These are phyloP conservation scores for Pseudonitzschia multiseries DNA, from an alignment of 108 stramenopile species.

Conservation along the genomic window DNA sequence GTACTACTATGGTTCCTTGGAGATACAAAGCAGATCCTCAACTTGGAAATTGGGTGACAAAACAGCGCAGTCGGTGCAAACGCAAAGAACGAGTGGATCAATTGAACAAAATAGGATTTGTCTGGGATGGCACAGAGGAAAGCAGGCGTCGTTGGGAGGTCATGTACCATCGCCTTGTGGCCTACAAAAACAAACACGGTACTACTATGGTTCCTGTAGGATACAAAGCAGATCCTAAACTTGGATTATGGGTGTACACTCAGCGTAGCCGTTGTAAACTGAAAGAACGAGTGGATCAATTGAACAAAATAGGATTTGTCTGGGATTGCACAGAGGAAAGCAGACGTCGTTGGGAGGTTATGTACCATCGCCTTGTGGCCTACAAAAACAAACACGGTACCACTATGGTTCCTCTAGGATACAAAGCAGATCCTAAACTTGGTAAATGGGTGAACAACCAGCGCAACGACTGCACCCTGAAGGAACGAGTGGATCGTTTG, in stretches of 20 bases:
- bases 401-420: neutral
- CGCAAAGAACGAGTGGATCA: too few species aligned
- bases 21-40: too few species aligned
- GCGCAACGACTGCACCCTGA: neutral
- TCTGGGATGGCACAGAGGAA: too few species aligned
- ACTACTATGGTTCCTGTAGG: neutral
- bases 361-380: neutral
- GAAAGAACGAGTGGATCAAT: conserved; percentile 1
- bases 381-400: conserved; percentile 1
- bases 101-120: too few species aligned
- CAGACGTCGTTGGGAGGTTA: neutral
- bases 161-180: neutral
- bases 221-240: conserved; percentile 3
- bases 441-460: neutral
- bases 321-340: too few species aligned
- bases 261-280: neutral
- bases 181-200: neutral
- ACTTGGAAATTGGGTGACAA: too few species aligned
- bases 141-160: neutral
- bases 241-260: neutral
- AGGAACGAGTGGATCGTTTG: conserved; percentile 4
- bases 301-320: too few species aligned
- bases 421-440: conserved; percentile 9
- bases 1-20: too few species aligned
- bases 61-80: too few species aligned